phyloP scores from a whole-genome alignment of 768 basidiomycete species.

The Hemileccinum impolitum region DNA sequence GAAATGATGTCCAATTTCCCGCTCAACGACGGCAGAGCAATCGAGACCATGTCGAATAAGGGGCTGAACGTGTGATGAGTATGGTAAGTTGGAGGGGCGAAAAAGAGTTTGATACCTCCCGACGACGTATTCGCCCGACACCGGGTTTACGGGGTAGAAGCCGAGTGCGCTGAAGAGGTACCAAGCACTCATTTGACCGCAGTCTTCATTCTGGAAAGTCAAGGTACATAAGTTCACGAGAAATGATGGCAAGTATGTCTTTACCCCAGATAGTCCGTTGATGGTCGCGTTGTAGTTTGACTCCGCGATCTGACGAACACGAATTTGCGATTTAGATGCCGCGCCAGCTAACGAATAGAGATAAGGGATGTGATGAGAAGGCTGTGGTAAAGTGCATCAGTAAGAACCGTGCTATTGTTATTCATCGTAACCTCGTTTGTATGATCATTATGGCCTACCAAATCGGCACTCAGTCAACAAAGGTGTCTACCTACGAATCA shows the following conservation, averaged over 20 bases:
- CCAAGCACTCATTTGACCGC: constrained; percentile 91
- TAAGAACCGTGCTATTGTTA: not conserved
- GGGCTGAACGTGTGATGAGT: constrained; percentile 31
- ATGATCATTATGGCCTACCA: constrained; percentile 72
- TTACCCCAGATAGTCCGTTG: constrained; percentile 68
- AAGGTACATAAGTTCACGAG: not conserved
- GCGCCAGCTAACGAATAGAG: constrained; percentile 72
- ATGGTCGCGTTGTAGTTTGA: constrained; percentile 65
- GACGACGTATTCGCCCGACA: constrained; percentile 69
- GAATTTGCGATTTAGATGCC: constrained; percentile 66
- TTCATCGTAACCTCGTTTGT: constrained; percentile 57
- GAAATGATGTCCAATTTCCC: constrained; percentile 50
- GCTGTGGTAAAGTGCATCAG: constrained; percentile 39
- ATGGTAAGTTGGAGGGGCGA: not conserved
- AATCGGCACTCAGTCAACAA: constrained; percentile 5
- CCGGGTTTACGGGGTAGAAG: constrained; percentile 83
- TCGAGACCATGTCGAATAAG: constrained; percentile 51
- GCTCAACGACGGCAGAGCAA: constrained; percentile 46
- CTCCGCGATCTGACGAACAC: constrained; percentile 63
- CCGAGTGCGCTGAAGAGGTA: constrained; percentile 80
- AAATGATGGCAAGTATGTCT: constrained; percentile 13
- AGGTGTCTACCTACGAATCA: not conserved
- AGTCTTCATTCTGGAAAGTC: constrained; percentile 70
- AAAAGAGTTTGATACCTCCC: constrained; percentile 50
- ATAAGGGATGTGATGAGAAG: constrained; percentile 85